Conservation (phyloP, 2,329 filamentous ascomycete species). For the Scytalidium sp. region DNA sequence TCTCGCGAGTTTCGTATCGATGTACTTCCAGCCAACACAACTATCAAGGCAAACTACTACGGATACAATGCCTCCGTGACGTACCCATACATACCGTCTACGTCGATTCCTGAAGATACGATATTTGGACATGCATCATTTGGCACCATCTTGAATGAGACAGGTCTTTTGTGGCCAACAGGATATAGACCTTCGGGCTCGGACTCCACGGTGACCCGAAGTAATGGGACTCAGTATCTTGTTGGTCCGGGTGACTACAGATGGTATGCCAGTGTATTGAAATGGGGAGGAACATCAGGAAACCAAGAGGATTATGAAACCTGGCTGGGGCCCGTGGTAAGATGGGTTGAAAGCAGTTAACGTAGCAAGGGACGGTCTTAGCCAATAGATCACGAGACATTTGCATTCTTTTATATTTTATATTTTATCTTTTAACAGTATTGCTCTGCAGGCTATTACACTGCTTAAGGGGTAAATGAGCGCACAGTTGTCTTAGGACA, state of each 20-base stretch:
- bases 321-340: constrained; percentile 12
- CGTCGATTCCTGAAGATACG: constrained; percentile 1
- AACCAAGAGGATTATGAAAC: constrained; percentile 10
- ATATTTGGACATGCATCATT: constrained; percentile 8
- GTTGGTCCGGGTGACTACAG: constrained; percentile 12
- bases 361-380: too few species aligned
- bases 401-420: too few species aligned
- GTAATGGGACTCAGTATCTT: constrained; percentile 1
- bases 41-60: constrained; percentile 8
- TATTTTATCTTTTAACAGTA: too few species aligned
- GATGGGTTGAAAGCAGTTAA: too few species aligned
- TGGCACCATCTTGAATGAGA: constrained; percentile 4
- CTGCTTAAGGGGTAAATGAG: too few species aligned
- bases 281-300: constrained; percentile 7
- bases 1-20: constrained; percentile 5
- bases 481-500: too few species aligned
- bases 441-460: too few species aligned
- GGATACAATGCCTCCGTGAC: constrained; percentile 3
- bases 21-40: constrained; percentile 9
- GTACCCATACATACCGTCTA: constrained; percentile 3
- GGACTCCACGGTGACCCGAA: constrained; percentile 5
- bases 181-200: constrained; percentile 1
- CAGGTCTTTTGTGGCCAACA: constrained; percentile 5
- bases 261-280: constrained; percentile 10
- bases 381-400: too few species aligned